Base-by-base conservation (phyloP, 345 rosid species). In the Stellera chamaejasme region DNA sequence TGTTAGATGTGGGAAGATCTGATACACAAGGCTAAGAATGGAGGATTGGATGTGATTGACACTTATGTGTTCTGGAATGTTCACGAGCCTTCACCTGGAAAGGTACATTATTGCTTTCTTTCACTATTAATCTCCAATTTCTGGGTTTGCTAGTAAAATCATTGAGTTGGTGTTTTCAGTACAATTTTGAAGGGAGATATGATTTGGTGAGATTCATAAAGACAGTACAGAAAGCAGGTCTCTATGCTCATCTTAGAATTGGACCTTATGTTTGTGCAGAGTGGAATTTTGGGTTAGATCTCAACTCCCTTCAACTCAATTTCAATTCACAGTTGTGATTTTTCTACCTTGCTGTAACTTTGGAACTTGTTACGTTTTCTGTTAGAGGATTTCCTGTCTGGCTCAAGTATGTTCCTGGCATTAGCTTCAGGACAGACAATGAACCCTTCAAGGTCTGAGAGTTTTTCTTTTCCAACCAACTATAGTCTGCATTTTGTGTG, bases 61-160 rank as follows among this genome's bases (percentile, higher is more conserved):
- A 94, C 99, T 60, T 94, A 94, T 68, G 97, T 94, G 0, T 94
- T 94, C 63, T 94, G 99, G 99, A 94, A 94, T 74, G 96, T 90
- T 62, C 99, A 94, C 50, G 99, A 94, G 73, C 97, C 96, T 28
- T 69, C 95, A 72, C 97, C 81, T 64, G 97, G 99, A 73, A 82
- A 85, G 67, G 99, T 94, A 85, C 51, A 61, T 55, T 11, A 2
- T 23, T 49, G 39, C 39, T 32, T 43, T 19, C 23, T 19, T 19
- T 61, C 51, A 43, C 69, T 48, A 19, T 15, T 19, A 52, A 4
- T 52, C 15, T 41, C 25, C 43, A 46, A 51, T 46, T 32, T 32
- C 9, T 32, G 39, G 39, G 9, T 32, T 32, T 32, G 39, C 39
- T 32, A 8, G 9, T 32, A 32, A 32, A 32, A 32, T 32, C 9